Base-by-base conservation (phyloP, 2,329 filamentous ascomycete species). In the Sporothrix pallida region DNA sequence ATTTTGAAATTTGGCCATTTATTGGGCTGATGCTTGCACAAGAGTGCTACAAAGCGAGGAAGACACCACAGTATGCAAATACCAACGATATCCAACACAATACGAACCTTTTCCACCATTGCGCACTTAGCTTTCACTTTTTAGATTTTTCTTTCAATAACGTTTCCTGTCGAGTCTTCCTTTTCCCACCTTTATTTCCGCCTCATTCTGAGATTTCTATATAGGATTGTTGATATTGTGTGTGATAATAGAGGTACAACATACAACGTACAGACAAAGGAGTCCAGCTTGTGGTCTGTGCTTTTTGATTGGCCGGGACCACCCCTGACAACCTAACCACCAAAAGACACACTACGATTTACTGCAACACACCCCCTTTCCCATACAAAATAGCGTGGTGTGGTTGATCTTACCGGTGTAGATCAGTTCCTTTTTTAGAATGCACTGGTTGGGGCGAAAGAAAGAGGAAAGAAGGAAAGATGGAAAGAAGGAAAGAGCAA, bases 391-490 rank as follows among this genome's bases (percentile, higher is more conserved):
- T 15, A 48, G 62, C n/a, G 62, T 23, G 62, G n/a, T 26, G 60
- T 46, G 37, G 37, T 46, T 67, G 62, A 48, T 67, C 62, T 46
- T 26, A 26, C 42, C n/a, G 5, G 20, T 48, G 62, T 26, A 48
- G 5, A 67, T 67, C 62, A 67, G 46, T 67, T 12, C 62, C 62
- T 13, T 13, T 46, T 65, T 48, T 13, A 67, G 62, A 10, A 7
- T 46, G 60, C 4, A 13, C 42, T 48, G n/a, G 46, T n/a, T 9
- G 23, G 23, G n/a, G 6, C n/a, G 23, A 37, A 23, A 31, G 17
- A 62, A n/a, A n/a, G 44, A 37, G 44, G 8, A 37, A 62, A n/a
- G 15, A 17, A n/a, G 58, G n/a, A 37, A 8, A 26, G 23, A 52
- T 1, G 13, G 20, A 31, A 20, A 31, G 15, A 62, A 17, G 31